Conservation (phyloP, 805 yeast genomes). For the Starmerella asiatica region DNA sequence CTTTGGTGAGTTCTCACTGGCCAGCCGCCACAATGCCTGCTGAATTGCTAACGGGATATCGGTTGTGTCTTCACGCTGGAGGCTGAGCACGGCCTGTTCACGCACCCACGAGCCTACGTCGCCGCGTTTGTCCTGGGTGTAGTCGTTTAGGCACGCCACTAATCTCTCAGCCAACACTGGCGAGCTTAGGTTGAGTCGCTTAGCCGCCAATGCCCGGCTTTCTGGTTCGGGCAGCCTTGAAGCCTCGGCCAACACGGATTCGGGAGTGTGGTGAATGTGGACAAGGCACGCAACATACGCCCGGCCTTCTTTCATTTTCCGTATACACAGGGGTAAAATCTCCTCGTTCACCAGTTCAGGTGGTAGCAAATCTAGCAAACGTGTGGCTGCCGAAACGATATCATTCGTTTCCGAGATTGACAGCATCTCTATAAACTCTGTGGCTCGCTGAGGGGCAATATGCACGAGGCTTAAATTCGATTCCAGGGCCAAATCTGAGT, state of each 20-base stretch:
- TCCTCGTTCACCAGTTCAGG: neutral
- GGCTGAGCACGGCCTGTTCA: constrained; percentile 33
- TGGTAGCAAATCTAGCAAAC: constrained; percentile 1
- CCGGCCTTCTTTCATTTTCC: constrained; percentile 5
- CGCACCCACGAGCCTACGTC: constrained; percentile 82
- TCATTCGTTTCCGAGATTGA: constrained; percentile 1
- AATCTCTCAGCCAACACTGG: neutral
- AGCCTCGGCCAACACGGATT: neutral
- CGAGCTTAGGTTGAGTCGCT: neutral
- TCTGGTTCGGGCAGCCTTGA: constrained; percentile 7
- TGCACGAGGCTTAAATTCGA: constrained; percentile 3
- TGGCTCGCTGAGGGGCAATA: neutral
- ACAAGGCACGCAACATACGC: constrained; percentile 15
- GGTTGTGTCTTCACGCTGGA: neutral
- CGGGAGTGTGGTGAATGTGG: neutral
- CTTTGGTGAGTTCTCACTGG: constrained; percentile 51
- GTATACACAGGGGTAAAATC: constrained; percentile 4
- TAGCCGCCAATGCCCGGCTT: constrained; percentile 15
- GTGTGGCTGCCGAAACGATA: neutral
- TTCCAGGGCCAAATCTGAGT: constrained; percentile 4
- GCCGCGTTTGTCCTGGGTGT: constrained; percentile 67
- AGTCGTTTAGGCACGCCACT: constrained; percentile 48
- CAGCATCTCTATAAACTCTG: neutral
- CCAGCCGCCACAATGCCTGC: constrained; percentile 35
- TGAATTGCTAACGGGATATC: constrained; percentile 11